Evolutionary conservation across 495 filamentous ascomycete genomes (phyloP), one percentile per base, ranked within the genome.

Genomic region (Glarea lozoyensis): DNA sequence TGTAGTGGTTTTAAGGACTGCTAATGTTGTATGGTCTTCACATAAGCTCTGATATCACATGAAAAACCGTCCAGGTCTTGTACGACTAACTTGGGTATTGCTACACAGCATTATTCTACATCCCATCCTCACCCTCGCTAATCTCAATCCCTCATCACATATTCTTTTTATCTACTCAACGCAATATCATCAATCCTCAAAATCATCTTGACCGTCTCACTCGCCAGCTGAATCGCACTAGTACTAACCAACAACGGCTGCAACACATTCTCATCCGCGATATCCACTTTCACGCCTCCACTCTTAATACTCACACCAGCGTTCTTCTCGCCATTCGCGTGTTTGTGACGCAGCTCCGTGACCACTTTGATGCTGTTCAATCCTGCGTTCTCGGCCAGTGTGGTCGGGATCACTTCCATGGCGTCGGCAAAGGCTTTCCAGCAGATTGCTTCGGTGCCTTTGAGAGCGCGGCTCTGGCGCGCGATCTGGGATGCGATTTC

Each of bases 361-460:
- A 98, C 92, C 12, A 98, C 93, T 64, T 89, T 93, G 72, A 98
- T 97, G 56, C 82, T 86, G 70, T 96, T 97, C 43, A 98, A 72
- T 24, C 92, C 92, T 0, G 92, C 92, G 53, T 98, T 98, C 69
- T 98, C 92, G 2, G 92, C 92, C 33, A 98, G 75, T 1, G 92
- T 98, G 17, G 89, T 95, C 12, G 92, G 92, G 44, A 97, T 88
- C 6, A 98, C 86, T 68, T 98, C 92, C 73, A 98, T 83, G 20
- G 92, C 92, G 50, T 97, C 93, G 7, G 92, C 92, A 51, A 98
- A 98, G 9, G 88, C 90, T 62, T 94, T 95, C 84, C 85, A 98
- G 74, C 92, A 98, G 56, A 98, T 95, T 22, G 86, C 78, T 59
- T 98, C 92, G 15, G 92, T 96, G 40, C 93, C 93, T 0, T 76